phyloP scores from a whole-genome alignment of 1,139 yeast genomes.

The Saccharomyces uvarum region DNA sequence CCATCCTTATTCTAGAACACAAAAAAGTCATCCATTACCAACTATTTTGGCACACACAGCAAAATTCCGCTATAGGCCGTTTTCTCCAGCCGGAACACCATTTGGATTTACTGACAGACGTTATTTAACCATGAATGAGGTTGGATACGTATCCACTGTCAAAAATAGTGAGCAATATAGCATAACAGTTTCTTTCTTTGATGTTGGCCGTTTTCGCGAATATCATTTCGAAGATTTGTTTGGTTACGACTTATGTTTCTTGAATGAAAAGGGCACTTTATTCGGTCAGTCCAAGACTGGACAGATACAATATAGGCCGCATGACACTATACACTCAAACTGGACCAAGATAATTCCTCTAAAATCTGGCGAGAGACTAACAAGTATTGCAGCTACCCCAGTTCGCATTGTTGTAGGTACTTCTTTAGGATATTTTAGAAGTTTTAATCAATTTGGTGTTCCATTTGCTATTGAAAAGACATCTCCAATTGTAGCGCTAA shows the following conservation, averaged over 20 bases:
- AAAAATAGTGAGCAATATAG: slow-evolving; percentile 55
- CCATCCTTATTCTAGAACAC: background rate
- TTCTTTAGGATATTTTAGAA: slow-evolving; percentile 48
- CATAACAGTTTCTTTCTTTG: slow-evolving; percentile 81
- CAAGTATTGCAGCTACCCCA: slow-evolving; percentile 46
- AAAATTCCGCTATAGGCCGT: slow-evolving; percentile 32
- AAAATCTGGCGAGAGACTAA: slow-evolving; percentile 40
- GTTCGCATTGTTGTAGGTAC: slow-evolving; percentile 47
- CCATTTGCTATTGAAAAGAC: slow-evolving; percentile 45
- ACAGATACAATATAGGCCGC: slow-evolving; percentile 38
- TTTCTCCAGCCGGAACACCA: slow-evolving; percentile 77
- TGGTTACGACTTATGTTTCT: slow-evolving; percentile 66
- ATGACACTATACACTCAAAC: slow-evolving; percentile 32
- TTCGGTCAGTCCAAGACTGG: slow-evolving; percentile 45
- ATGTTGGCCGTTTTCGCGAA: slow-evolving; percentile 68
- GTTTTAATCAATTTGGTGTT: slow-evolving; percentile 49
- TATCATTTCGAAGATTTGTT: slow-evolving; percentile 77
- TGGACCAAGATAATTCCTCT: slow-evolving; percentile 39
- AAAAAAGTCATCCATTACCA: background rate
- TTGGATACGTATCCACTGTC: slow-evolving; percentile 81
- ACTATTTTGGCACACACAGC: background rate
- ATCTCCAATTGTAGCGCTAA: slow-evolving; percentile 49
- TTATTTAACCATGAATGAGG: slow-evolving; percentile 70
- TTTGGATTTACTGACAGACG: slow-evolving; percentile 59
- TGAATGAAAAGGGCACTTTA: slow-evolving; percentile 58